Evolutionary conservation across 345 rosid genomes (phyloP), one percentile per base, ranked within the genome.

Genomic region (Boechera divaricarpa): DNA sequence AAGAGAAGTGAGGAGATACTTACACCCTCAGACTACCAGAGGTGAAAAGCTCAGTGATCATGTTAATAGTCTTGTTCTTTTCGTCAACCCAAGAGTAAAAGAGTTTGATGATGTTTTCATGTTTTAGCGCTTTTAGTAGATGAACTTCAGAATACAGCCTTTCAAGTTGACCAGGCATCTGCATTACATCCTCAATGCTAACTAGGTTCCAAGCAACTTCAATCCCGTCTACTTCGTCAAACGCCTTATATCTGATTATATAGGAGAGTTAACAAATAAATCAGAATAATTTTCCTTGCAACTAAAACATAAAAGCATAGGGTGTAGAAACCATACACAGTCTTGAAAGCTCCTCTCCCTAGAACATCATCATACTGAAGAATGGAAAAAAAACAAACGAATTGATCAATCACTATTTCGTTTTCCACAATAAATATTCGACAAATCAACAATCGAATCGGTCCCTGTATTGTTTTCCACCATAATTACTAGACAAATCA

Each of bases 191-290:
- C 67, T 94, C 97, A 31, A 94, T 82, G 52, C 82, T 72, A 45
- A 92, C 88, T 71, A 85, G 90, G 84, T 90, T 92, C 98, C 98
- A 94, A 21, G 98, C 98, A 44, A 92, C 97, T 70, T 94, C 97
- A 45, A 92, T 88, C 41, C 98, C 97, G 66, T 89, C 83, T 69
- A 85, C 81, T 82, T 94, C 89, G 73, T 94, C 98, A 74, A 94
- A 94, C 61, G 92, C 97, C 84, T 86, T 94, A 71, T 90, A 90
- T 62, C 97, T 91, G 75, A 33, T 24, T 62, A 13, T 36, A 68
- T 18, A 0, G 42, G 0, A 35, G 44, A 48, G 18, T 32, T 2
- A 13, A 32, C 35, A 68, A 16, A 36, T 7, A n/a, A 35, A 45
- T 64, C 9, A 70, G 33, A 42, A 54, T 18, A 16, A 36, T 52